phyloP scores from a whole-genome alignment of 768 basidiomycete genomes.

The Tulasnella sp. region DNA sequence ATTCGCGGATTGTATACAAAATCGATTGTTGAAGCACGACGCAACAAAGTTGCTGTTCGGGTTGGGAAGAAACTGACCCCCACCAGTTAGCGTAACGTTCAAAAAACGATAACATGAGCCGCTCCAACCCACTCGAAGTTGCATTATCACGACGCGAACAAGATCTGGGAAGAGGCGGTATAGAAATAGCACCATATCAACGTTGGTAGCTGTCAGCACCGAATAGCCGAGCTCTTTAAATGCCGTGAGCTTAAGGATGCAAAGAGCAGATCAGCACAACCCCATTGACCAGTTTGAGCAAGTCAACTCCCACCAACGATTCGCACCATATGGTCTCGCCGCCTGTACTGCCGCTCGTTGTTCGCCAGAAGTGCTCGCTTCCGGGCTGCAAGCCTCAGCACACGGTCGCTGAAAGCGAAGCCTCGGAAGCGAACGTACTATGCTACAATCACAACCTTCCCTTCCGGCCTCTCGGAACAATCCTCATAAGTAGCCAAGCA shows the following conservation, averaged over 20 bases:
- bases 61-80: neutral
- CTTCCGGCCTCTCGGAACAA: neutral
- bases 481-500: neutral
- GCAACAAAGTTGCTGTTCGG: neutral
- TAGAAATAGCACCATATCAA: neutral
- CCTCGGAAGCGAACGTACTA: neutral
- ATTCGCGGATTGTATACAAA: neutral
- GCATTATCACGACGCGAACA: conserved; percentile 2
- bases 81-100: neutral
- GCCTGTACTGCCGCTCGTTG: neutral
- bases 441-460: neutral
- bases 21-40: neutral
- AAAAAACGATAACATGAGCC: neutral
- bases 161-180: neutral
- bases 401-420: too few relatives aligned
- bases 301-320: neutral
- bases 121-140: neutral
- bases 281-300: too few relatives aligned
- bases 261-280: neutral
- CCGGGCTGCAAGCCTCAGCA: neutral
- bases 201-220: neutral
- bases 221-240: conserved; percentile 2
- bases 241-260: neutral
- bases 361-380: neutral
- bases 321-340: neutral